Percentiles rank a stretch among this genome's conserved stretches.
phyloP scores from a whole-genome alignment of 352 stramenopile genomes.

The Globisporangium abappressorium region DNA sequence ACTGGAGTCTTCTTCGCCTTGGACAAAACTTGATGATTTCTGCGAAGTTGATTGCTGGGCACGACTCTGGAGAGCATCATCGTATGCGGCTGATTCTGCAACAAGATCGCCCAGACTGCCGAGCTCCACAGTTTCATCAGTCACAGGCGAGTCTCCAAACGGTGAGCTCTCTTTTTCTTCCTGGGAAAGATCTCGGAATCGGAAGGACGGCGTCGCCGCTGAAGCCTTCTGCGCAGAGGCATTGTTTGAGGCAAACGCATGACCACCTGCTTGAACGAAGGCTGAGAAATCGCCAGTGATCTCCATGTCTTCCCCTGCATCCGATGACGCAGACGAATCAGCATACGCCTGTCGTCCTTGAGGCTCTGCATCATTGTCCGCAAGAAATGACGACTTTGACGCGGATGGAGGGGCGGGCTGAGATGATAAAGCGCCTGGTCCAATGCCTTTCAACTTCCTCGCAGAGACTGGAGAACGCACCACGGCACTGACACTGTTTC shows the following conservation, averaged over 20 bases:
- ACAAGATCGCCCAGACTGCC: slow-evolving; percentile 59
- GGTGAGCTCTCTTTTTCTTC: slow-evolving; percentile 20
- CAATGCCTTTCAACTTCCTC: slow-evolving; percentile 18
- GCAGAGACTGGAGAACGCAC: slow-evolving; percentile 16
- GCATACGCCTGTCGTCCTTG: slow-evolving; percentile 48
- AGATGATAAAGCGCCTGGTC: slow-evolving; percentile 8
- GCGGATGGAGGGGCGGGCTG: slow-evolving; percentile 11
- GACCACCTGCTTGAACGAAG: slow-evolving; percentile 30
- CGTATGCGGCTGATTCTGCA: slow-evolving; percentile 47
- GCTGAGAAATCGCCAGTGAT: slow-evolving; percentile 75
- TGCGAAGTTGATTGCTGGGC: slow-evolving; percentile 15
- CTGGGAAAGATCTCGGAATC: slow-evolving; percentile 9
- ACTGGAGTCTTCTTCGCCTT: slow-evolving; percentile 23
- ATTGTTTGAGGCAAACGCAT: slow-evolving; percentile 13
- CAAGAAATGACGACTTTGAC: slow-evolving; percentile 47
- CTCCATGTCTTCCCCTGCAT: slow-evolving; percentile 84
- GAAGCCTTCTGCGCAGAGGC: neutral
- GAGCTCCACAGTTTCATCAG: slow-evolving; percentile 58
- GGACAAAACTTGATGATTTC: slow-evolving; percentile 4
- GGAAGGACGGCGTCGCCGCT: slow-evolving; percentile 15
- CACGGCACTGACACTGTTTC: slow-evolving; percentile 33
- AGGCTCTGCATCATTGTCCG: slow-evolving; percentile 10
- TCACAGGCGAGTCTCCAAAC: slow-evolving; percentile 24
- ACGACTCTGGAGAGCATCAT: slow-evolving; percentile 21
- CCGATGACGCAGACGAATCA: slow-evolving; percentile 75